phyloP scores from a whole-genome alignment of 23 red algal species.

The Pyropia yezoensis region DNA sequence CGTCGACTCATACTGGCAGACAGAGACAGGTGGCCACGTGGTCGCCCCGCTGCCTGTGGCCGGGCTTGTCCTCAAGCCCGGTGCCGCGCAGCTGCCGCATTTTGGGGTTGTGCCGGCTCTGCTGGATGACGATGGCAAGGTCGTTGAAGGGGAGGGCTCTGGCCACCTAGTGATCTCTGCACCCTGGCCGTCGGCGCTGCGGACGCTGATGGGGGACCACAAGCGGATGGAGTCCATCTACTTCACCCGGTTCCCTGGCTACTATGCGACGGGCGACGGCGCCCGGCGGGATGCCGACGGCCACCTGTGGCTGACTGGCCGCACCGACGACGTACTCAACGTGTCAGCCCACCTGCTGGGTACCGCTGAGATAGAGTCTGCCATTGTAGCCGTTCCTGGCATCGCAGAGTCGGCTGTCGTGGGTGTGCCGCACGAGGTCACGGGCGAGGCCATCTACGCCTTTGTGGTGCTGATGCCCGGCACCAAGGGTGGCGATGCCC shows the following conservation, averaged over 20 bases:
- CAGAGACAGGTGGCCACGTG: slow-evolving; percentile 88
- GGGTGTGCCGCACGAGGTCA: slow-evolving; percentile 78
- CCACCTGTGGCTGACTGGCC: slow-evolving; percentile 91
- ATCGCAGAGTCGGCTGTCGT: slow-evolving; percentile 94
- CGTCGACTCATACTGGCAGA: slow-evolving; percentile 99
- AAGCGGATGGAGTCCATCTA: slow-evolving; percentile 84
- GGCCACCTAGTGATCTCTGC: slow-evolving; percentile 72
- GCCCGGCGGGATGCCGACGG: slow-evolving; percentile 81
- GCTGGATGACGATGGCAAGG: slow-evolving; percentile 71
- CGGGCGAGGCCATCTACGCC: slow-evolving; percentile 89
- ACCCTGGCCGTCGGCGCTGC: slow-evolving; percentile 81
- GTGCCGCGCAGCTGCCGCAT: slow-evolving; percentile 80
- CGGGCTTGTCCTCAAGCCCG: slow-evolving; percentile 72
- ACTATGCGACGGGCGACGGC: slow-evolving; percentile 93
- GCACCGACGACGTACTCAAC: slow-evolving; percentile 94
- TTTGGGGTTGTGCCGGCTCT: slow-evolving; percentile 79
- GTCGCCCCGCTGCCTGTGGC: slow-evolving; percentile 73
- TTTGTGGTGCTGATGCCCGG: slow-evolving; percentile 79
- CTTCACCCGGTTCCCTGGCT: slow-evolving; percentile 85
- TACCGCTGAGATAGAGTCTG: slow-evolving; percentile 94
- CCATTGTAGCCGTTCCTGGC: slow-evolving; percentile 60
- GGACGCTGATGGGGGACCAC: slow-evolving; percentile 90
- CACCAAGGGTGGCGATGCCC: slow-evolving; percentile 35
- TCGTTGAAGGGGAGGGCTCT: slow-evolving; percentile 54
- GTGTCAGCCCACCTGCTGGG: slow-evolving; percentile 96